Evolutionary conservation across 495 filamentous ascomycete genomes (phyloP).

Genomic region (Lophium mytilinum): DNA sequence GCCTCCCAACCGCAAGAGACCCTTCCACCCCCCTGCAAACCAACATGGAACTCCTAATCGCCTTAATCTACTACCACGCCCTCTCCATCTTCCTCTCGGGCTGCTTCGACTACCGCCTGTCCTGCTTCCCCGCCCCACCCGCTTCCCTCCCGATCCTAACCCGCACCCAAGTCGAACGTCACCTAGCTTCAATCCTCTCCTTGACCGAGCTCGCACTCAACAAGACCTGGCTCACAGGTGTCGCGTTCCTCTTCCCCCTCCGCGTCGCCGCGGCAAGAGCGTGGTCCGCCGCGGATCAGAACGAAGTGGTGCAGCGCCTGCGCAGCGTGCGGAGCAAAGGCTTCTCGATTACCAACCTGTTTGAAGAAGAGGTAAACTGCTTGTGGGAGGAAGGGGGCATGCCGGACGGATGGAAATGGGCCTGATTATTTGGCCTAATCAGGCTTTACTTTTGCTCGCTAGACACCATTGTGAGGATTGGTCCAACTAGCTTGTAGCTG

Average conservation of each 20-base stretch:
- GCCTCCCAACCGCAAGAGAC: too few species aligned
- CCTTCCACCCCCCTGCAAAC: neutral
- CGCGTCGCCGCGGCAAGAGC: neutral
- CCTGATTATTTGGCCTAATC: too few species aligned
- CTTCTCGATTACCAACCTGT: neutral
- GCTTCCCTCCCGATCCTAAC: neutral
- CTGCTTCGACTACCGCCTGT: neutral
- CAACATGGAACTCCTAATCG: neutral
- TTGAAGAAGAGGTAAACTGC: neutral
- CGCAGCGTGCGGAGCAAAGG: neutral
- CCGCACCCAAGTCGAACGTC: neutral
- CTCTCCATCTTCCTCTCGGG: neutral
- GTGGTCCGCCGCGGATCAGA: neutral
- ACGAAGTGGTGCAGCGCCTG: neutral
- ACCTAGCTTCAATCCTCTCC: neutral
- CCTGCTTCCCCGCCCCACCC: neutral
- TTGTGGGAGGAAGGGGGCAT: neutral
- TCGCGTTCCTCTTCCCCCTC: neutral
- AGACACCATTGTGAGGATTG: too few species aligned
- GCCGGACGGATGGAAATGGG: too few species aligned
- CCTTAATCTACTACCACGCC: neutral
- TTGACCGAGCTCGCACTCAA: neutral
- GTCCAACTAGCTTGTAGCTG: too few species aligned
- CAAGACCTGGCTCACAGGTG: neutral
- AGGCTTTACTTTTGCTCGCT: too few species aligned